Conservation (phyloP, 805 yeast species). For the Lipomyces chichibuensis region DNA sequence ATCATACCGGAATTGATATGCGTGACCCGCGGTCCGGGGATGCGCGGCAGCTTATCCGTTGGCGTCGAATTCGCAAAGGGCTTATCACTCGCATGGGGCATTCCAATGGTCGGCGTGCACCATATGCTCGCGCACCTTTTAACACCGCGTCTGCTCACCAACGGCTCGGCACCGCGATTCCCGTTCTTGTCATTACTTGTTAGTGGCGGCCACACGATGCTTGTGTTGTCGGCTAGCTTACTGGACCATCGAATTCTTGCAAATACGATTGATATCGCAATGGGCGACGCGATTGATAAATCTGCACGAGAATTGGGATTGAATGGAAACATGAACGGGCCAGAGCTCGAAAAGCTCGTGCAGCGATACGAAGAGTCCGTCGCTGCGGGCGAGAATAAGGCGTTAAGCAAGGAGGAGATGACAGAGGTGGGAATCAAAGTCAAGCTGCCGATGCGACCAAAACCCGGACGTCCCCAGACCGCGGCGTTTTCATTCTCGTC, state of each 20-base stretch:
- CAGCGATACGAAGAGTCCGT: slow-evolving; percentile 40
- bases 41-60: slow-evolving; percentile 83
- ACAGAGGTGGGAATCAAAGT: slow-evolving; percentile 3
- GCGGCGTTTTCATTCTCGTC: slow-evolving; percentile 77
- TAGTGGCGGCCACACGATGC: slow-evolving; percentile 94
- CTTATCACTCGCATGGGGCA: slow-evolving; percentile 71
- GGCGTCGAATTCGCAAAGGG: slow-evolving; percentile 89
- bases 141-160: slow-evolving; percentile 57
- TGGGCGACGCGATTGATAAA: slow-evolving; percentile 92
- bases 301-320: slow-evolving; percentile 86
- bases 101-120: slow-evolving; percentile 85
- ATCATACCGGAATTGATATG: slow-evolving; percentile 71
- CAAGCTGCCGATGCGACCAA: slow-evolving; percentile 54
- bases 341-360: slow-evolving; percentile 68
- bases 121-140: slow-evolving; percentile 95
- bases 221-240: slow-evolving; percentile 66
- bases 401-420: not conserved
- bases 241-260: slow-evolving; percentile 63
- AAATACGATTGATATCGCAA: slow-evolving; percentile 85
- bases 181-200: slow-evolving; percentile 77
- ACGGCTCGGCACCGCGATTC: slow-evolving; percentile 62
- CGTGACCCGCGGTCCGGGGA: slow-evolving; percentile 95
- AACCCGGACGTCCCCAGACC: slow-evolving; percentile 51
- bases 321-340: slow-evolving; percentile 82
- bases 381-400: not conserved